phyloP scores from a whole-genome alignment of 345 rosid species.

The Citrus cavaleriei region DNA sequence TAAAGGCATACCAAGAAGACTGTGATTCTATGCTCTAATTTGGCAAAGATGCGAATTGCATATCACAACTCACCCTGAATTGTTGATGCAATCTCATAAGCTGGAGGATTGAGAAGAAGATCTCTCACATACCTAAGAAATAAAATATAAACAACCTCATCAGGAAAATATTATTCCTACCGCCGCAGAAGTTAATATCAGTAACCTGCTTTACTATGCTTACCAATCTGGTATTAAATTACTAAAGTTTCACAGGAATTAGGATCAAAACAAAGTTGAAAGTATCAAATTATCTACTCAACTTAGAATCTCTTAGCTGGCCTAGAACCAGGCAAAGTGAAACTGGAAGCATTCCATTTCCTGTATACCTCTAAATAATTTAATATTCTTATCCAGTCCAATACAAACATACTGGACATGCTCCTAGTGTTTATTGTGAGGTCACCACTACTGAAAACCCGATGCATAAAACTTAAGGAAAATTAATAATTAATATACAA shows the following conservation, averaged over 20 bases:
- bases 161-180: neutral
- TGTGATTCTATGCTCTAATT: neutral
- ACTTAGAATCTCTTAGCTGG: neutral
- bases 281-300: constrained; percentile 1
- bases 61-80: constrained; percentile 62
- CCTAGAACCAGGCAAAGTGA: neutral
- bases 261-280: neutral
- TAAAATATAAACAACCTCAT: constrained; percentile 5
- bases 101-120: constrained; percentile 94
- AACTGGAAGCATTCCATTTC: neutral
- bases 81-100: constrained; percentile 76
- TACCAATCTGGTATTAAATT: neutral
- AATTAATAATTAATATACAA: neutral
- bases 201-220: neutral
- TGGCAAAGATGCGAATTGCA: neutral
- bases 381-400: neutral
- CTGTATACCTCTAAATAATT: neutral
- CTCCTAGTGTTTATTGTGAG: neutral
- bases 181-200: neutral
- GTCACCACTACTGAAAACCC: neutral
- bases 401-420: neutral
- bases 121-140: constrained; percentile 75
- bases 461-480: neutral
- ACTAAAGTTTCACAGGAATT: neutral
- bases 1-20: neutral